Percentiles rank a stretch among this genome's conserved stretches.
phyloP scores from a whole-genome alignment of 768 basidiomycete species.

The Polyporus arcularius region DNA sequence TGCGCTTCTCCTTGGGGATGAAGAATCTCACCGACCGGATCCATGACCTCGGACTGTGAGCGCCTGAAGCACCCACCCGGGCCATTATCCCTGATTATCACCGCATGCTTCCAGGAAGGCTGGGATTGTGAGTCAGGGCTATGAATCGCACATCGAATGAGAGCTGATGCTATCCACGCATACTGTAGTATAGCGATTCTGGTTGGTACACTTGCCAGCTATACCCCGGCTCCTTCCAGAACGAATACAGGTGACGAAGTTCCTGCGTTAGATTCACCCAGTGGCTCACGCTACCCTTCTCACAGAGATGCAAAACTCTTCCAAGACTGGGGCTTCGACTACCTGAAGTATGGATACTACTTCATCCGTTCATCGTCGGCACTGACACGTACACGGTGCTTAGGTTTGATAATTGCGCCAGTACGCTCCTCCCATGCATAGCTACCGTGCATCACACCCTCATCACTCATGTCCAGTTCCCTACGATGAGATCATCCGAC shows the following conservation, averaged over 20 bases:
- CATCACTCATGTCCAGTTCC: conserved; percentile 8
- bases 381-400: too few species aligned
- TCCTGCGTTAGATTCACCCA: neutral
- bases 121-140: conserved; percentile 52
- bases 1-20: conserved; percentile 61
- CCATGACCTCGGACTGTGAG: conserved; percentile 59
- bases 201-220: conserved; percentile 69
- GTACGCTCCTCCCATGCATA: conserved; percentile 35
- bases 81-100: too few species aligned
- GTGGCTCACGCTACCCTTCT: neutral
- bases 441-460: neutral
- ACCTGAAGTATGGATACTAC: conserved; percentile 50
- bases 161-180: neutral
- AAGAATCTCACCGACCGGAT: conserved; percentile 54
- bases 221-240: conserved; percentile 66
- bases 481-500: conserved; percentile 15
- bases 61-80: neutral
- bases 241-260: conserved; percentile 51
- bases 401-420: conserved; percentile 57
- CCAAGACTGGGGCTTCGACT: conserved; percentile 66
- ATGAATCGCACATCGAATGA: neutral
- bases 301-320: conserved; percentile 57
- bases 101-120: conserved; percentile 44
- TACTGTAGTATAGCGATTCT: conserved; percentile 60
- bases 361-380: too few species aligned